phyloP scores from a whole-genome alignment of 169 alveolate species.

The Plasmodium sp. region DNA sequence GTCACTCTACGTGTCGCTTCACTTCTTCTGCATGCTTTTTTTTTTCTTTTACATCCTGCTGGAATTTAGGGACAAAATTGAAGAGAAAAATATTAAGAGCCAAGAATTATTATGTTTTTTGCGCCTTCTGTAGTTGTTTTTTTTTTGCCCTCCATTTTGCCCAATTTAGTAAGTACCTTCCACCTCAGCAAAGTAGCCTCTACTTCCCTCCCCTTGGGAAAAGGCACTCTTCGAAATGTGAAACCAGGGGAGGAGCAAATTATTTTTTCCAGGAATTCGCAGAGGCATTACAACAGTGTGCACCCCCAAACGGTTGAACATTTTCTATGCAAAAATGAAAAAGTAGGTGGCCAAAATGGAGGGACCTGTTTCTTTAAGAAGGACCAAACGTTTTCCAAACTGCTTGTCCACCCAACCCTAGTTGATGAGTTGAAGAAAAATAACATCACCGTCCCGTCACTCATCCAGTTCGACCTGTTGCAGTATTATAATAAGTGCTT shows the following conservation, averaged over 20 bases:
- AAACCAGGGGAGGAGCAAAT: neutral
- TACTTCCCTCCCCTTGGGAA: neutral
- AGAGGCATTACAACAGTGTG: neutral
- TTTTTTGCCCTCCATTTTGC: neutral
- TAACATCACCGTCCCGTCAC: conserved; percentile 35
- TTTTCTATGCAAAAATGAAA: conserved; percentile 35
- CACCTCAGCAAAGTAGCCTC: conserved; percentile 16
- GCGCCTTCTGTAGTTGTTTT: neutral
- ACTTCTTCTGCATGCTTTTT: neutral
- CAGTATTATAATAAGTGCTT: conserved; percentile 31
- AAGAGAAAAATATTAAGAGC: conserved; percentile 29
- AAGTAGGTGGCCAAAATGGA: neutral
- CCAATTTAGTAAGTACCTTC: conserved; percentile 5
- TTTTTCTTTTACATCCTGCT: conserved; percentile 19
- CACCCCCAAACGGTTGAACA: neutral
- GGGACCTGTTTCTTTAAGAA: conserved; percentile 24
- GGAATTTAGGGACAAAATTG: conserved; percentile 15
- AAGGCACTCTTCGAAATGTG: conserved; percentile 9
- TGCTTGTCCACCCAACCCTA: conserved; percentile 19
- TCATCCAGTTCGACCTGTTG: conserved; percentile 48
- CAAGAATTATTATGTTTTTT: conserved; percentile 61
- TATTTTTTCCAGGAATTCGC: neutral
- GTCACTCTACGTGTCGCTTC: conserved; percentile 14
- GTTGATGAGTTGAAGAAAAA: conserved; percentile 39
- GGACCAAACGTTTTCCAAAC: conserved; percentile 34